These are phyloP conservation scores for Fusarium sp. DNA, from an alignment of 2,329 filamentous ascomycete genomes.

Conservation along the genomic window DNA sequence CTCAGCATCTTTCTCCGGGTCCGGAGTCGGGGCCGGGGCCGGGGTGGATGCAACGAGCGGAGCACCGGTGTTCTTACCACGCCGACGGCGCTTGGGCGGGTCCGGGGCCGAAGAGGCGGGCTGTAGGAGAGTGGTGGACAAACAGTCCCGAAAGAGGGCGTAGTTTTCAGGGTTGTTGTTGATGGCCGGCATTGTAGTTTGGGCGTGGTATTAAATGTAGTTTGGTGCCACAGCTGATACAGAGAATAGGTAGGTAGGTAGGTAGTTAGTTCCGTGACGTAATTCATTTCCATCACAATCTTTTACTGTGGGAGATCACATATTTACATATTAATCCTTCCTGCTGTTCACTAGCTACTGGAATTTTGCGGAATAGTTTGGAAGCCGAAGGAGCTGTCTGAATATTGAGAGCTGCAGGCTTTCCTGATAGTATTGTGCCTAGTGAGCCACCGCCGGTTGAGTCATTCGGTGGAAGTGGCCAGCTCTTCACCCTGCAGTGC, in stretches of 20 bases:
- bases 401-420: conserved; percentile 3
- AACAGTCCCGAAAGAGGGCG: conserved; percentile 77
- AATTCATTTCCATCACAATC: conserved; percentile 23
- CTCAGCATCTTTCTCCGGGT: conserved; percentile 59
- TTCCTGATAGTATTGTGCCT: background rate
- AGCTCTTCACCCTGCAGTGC: background rate
- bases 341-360: background rate
- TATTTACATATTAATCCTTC: background rate
- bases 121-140: conserved; percentile 75
- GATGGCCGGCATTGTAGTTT: conserved; percentile 28
- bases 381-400: conserved; percentile 18
- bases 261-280: conserved; percentile 24
- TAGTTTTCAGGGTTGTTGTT: conserved; percentile 47
- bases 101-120: conserved; percentile 60
- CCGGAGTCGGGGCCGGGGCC: conserved; percentile 23
- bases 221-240: background rate
- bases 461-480: conserved; percentile 34
- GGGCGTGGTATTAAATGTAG: background rate
- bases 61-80: conserved; percentile 35
- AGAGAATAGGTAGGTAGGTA: background rate
- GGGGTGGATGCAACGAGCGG: conserved; percentile 21
- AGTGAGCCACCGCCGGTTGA: conserved; percentile 21
- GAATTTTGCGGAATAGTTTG: conserved; percentile 11
- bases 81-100: conserved; percentile 57
- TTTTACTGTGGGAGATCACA: background rate